Base-by-base conservation (phyloP, 148 eudicot genomes). In the Tetragonia tetragonoides region DNA sequence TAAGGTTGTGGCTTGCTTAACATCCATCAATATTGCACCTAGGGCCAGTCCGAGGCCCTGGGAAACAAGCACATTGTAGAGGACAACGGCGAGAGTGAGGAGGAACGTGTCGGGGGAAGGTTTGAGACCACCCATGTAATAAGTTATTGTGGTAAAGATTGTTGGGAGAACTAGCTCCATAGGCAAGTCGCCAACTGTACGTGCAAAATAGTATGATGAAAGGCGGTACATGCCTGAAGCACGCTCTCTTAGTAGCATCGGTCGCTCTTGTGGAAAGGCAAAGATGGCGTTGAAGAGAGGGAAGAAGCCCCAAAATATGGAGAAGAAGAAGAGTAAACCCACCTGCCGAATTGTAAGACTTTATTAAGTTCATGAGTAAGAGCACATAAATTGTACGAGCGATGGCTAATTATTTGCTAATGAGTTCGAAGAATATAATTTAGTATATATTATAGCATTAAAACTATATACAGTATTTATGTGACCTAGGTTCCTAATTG, bases 231-330 rank as follows among this genome's bases (percentile, higher is more conserved):
- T 90, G 18, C 90, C 86, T 0, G 95, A 92, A 59, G 91, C 86
- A 0, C 91, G 84, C 56, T 94, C 98, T 51, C 84, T 85, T 60
- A 59, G 78, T 39, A 94, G 84, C 87, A 94, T 92, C 9, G 93
- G 88, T 17, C 92, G 74, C 60, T 94, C 98, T 88, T 86, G 97
- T 2, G 98, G 98, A 83, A 92, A 94, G 39, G 90, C 86, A 49
- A 94, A 94, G 2, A 90, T 86, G 68, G 97, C 92, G 7, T 86
- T 88, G 92, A 85, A 89, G 9, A 92, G 82, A 0, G 98, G 98
- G 86, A 89, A 94, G 86, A 94, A 90, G 4, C 97, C 93, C 98
- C 98, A 94, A 79, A 94, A 94, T 51, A 92, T 89, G 57, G 98
- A 88, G 87, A 92, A 90, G 89, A 94, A 94, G 81, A 94, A 94